phyloP scores from a whole-genome alignment of 805 yeast genomes.

The Metschnikowia kunwiensis region DNA sequence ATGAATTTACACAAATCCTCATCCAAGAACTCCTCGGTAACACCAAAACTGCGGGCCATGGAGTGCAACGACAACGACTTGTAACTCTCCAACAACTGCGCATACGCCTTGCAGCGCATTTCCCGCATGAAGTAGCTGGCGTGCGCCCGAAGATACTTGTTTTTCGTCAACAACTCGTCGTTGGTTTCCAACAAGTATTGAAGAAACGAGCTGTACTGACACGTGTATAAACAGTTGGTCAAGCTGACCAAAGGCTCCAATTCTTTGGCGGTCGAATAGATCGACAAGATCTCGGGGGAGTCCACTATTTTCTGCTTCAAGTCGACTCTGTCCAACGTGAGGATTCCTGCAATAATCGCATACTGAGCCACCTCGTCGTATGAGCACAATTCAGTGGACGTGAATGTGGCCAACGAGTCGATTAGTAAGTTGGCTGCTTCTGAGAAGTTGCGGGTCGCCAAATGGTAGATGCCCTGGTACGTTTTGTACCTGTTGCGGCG shows the following conservation, averaged over 20 bases:
- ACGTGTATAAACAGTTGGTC: constrained; percentile 81
- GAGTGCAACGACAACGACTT: constrained; percentile 84
- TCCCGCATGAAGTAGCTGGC: constrained; percentile 84
- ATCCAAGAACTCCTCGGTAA: constrained; percentile 83
- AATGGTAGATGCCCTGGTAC: constrained; percentile 75
- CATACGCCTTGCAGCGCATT: constrained; percentile 90
- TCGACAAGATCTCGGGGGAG: constrained; percentile 87
- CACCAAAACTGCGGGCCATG: constrained; percentile 93
- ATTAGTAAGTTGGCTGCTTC: constrained; percentile 84
- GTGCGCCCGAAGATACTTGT: constrained; percentile 69
- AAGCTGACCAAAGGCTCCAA: constrained; percentile 79
- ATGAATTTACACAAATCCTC: constrained; percentile 83
- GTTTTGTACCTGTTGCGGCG: constrained; percentile 93
- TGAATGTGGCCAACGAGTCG: constrained; percentile 92
- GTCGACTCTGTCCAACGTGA: constrained; percentile 78
- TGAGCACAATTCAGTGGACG: constrained; percentile 83
- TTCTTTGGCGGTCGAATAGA: constrained; percentile 65
- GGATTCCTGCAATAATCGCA: constrained; percentile 84
- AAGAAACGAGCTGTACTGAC: constrained; percentile 82
- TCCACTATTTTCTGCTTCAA: constrained; percentile 83
- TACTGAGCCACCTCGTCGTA: constrained; percentile 89
- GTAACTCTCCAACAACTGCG: constrained; percentile 91
- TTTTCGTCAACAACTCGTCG: constrained; percentile 61
- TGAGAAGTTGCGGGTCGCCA: constrained; percentile 81
- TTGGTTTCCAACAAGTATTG: constrained; percentile 72